Percentiles rank a stretch among this genome's conserved stretches.
Conservation (phyloP, 164 flowering plant genomes). For the Nymphaea thermarum region DNA sequence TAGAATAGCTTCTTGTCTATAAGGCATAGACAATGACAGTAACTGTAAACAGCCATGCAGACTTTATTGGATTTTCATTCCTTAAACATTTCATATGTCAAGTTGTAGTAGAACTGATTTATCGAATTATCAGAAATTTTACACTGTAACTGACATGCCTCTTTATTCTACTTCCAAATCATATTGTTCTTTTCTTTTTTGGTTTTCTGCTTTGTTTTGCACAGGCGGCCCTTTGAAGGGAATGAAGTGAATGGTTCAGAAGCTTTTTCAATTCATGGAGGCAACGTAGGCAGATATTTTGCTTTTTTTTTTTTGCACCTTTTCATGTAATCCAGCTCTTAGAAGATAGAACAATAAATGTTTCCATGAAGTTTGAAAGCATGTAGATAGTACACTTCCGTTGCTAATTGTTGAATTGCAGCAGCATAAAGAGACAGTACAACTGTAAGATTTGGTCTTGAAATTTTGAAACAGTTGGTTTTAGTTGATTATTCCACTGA, state of each 20-base stretch:
- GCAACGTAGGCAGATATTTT: neutral
- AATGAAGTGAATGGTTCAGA: neutral
- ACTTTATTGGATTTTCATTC: too few species aligned
- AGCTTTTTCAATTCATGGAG: neutral
- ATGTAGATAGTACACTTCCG: neutral
- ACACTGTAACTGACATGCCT: neutral
- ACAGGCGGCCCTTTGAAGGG: neutral
- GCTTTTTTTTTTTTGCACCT: neutral
- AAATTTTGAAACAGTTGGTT: neutral
- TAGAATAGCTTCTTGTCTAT: too few species aligned
- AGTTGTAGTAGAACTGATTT: too few species aligned
- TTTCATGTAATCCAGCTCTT: neutral
- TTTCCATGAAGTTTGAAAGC: neutral
- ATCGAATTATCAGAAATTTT: too few species aligned
- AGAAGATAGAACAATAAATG: neutral
- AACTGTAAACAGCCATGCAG: too few species aligned
- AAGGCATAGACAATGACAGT: too few species aligned
- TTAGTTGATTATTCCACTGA: neutral
- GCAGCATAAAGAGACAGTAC: neutral
- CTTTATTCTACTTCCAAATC: neutral
- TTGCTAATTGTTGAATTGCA: neutral
- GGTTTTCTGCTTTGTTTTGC: neutral
- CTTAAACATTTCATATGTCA: too few species aligned
- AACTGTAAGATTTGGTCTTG: neutral
- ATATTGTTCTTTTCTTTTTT: neutral